Conservation (phyloP, 768 basidiomycete genomes). For the Cytidiella melzeri region DNA sequence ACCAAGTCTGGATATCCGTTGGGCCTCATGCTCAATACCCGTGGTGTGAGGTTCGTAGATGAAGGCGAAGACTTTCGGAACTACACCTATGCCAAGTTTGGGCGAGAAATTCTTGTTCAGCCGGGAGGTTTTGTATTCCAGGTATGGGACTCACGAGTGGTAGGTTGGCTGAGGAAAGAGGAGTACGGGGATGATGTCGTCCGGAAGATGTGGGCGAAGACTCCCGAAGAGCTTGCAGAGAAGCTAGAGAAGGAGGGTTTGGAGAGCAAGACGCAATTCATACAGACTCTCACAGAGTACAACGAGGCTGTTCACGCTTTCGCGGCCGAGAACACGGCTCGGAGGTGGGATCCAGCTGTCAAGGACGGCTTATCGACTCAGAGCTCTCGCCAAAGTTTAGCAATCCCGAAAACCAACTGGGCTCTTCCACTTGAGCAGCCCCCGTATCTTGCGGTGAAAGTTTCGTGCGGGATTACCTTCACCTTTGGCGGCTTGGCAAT, state of each 20-base stretch:
- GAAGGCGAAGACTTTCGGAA: constrained; percentile 70
- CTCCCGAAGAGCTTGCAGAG: constrained; percentile 44
- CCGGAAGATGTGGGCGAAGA: constrained; percentile 44
- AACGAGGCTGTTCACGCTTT: constrained; percentile 42
- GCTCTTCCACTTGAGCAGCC: constrained; percentile 46
- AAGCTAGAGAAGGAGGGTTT: constrained; percentile 42
- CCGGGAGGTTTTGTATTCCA: constrained; percentile 60
- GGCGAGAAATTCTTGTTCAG: constrained; percentile 51
- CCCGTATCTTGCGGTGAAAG: constrained; percentile 61
- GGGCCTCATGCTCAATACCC: constrained; percentile 60
- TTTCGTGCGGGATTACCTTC: constrained; percentile 66
- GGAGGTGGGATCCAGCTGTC: constrained; percentile 54
- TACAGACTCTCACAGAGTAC: constrained; percentile 43
- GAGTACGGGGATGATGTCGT: constrained; percentile 62
- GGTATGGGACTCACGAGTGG: constrained; percentile 49
- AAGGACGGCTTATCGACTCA: constrained; percentile 59
- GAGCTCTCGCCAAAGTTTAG: constrained; percentile 29
- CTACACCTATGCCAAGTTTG: constrained; percentile 69
- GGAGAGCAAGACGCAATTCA: constrained; percentile 33
- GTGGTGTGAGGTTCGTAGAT: constrained; percentile 59
- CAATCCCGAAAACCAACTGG: constrained; percentile 62
- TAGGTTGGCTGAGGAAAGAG: constrained; percentile 45
- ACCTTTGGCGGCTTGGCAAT: constrained; percentile 66
- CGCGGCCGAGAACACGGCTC: constrained; percentile 27
- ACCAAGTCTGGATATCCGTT: constrained; percentile 73